Conservation (phyloP, 352 stramenopile species). For the Phytophthora ohioensis region DNA sequence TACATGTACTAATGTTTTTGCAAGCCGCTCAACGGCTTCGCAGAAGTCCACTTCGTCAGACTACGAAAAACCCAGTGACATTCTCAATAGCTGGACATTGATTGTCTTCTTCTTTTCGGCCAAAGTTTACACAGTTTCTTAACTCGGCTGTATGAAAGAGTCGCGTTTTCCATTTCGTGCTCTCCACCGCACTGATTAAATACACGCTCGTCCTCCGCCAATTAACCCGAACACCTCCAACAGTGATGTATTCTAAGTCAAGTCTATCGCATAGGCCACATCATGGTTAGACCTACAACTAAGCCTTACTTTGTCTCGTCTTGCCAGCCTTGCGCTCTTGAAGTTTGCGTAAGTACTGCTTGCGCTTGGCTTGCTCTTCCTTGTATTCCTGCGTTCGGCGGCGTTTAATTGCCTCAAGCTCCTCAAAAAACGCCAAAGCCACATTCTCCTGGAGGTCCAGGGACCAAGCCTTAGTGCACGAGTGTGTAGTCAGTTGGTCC, state of each 20-base stretch:
- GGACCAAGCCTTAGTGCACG: conserved; percentile 60
- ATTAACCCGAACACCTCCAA: background rate
- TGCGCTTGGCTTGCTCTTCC: conserved; percentile 39
- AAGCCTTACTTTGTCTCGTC: conserved; percentile 23
- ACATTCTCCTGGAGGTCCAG: conserved; percentile 64
- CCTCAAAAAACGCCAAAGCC: conserved; percentile 37
- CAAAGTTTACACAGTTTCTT: no score
- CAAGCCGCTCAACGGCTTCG: no score
- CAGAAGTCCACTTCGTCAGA: no score
- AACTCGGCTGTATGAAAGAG: no score
- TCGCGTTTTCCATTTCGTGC: no score
- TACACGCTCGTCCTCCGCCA: no score
- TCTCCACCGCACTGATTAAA: no score
- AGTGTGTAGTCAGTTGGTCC: conserved; percentile 59
- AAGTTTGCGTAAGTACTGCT: conserved; percentile 43
- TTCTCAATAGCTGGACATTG: no score
- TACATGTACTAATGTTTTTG: no score
- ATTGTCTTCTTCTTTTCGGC: no score
- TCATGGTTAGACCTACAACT: background rate
- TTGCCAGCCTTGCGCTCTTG: conserved; percentile 32
- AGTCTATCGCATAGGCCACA: conserved; percentile 4
- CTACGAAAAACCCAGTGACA: no score
- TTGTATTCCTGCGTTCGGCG: conserved; percentile 42
- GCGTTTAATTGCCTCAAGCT: conserved; percentile 43
- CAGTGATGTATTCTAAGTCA: conserved; percentile 9